Evolutionary conservation across 2,329 filamentous ascomycete species (phyloP), one percentile per base, ranked within the genome.

Genomic region (Cladophialophora immunda): DNA sequence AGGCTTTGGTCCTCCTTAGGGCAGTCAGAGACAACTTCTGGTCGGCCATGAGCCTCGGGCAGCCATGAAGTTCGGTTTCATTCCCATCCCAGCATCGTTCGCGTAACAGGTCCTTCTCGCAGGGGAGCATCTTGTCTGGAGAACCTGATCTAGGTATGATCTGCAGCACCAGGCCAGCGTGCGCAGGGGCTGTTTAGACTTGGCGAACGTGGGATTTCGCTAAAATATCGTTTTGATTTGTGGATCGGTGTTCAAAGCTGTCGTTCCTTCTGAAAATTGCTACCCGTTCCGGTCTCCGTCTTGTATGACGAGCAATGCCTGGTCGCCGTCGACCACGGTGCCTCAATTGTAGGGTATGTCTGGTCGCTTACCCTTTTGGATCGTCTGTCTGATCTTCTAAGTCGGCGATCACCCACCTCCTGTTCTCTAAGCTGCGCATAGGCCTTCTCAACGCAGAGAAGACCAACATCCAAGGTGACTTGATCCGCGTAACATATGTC

Each of bases 211-310:
- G 27, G 52, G 52, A 27, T 17, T 32, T 55, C 52, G 52, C 52
- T 30, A 55, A 55, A 55, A n/a, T 55, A 30, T 55, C 15, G 27
- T 11, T n/a, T n/a, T 55, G 52, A 55, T 55, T 55, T 55, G 52
- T 30, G 52, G 52, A 55, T 55, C 52, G 52, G 52, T 22, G 27
- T 55, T 55, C 52, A 55, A 55, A 55, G 22, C n/a, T 29, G 52
- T 55, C 52, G 29, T 55, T 55, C 30, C 52, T 55, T 55, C 52
- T 55, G 52, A 22, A 27, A 22, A 32, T 15, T 30, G 52, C 30
- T 55, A 55, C 52, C 29, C 22, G 27, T 32, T 55, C 52, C 27
- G 52, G 27, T 19, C 17, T 30, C 52, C 13, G 15, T 8, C 27
- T n/a, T 55, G 27, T 55, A 17, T 27, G 22, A 32, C 27, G 30